Evolutionary conservation across 495 filamentous ascomycete species (phyloP).

Genomic region (Penicillium malachiteum): DNA sequence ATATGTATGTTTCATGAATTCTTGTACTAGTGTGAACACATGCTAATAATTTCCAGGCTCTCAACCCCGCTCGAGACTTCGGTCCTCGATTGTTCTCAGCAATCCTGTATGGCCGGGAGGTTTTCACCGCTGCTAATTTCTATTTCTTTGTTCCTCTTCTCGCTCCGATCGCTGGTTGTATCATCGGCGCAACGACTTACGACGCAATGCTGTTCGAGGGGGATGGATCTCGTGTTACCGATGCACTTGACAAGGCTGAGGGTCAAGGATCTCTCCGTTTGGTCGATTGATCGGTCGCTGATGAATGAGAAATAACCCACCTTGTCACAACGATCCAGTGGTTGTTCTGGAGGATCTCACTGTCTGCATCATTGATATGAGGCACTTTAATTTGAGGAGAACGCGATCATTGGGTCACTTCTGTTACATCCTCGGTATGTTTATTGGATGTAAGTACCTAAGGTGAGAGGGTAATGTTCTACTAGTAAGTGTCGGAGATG

Average conservation of each 20-base stretch:
- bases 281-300: not conserved
- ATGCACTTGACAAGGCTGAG: conserved; percentile 30
- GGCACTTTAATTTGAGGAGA: too few species aligned
- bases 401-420: too few species aligned
- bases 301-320: too few species aligned
- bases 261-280: conserved; percentile 27
- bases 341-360: too few species aligned
- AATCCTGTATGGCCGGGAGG: conserved; percentile 33
- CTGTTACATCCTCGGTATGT: too few species aligned
- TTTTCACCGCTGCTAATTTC: conserved; percentile 31
- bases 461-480: too few species aligned
- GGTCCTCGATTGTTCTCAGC: conserved; percentile 36
- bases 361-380: too few species aligned
- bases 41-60: conserved; percentile 25
- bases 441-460: too few species aligned
- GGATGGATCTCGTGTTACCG: conserved; percentile 31
- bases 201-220: conserved; percentile 33
- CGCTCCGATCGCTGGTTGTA: conserved; percentile 33
- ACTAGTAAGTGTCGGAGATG: too few species aligned
- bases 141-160: conserved; percentile 38
- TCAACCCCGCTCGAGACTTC: conserved; percentile 38
- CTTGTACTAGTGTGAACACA: not conserved
- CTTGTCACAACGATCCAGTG: too few species aligned
- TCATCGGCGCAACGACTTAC: conserved; percentile 30
- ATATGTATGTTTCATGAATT: conserved; percentile 25